These are phyloP conservation scores for Flaveria robusta DNA, from an alignment of 129 eudicot genomes.

Conservation along the genomic window DNA sequence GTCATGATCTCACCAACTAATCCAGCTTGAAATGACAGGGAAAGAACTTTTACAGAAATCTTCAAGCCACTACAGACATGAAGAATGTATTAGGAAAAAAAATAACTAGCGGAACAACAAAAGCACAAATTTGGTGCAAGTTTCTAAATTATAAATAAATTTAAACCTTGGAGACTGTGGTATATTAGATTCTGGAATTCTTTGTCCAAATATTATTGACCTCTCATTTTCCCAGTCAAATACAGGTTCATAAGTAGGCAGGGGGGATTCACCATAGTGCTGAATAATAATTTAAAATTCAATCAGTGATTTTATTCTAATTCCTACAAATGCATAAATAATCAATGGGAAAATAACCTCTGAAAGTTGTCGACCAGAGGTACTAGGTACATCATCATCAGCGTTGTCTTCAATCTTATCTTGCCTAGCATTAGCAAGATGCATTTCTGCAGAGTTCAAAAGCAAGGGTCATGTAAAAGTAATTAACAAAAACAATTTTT, in stretches of 20 bases:
- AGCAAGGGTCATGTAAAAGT: constrained; percentile 15
- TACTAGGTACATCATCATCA: constrained; percentile 87
- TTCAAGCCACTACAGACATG: constrained; percentile 71
- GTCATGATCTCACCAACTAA: constrained; percentile 73
- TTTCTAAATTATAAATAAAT: constrained; percentile 14
- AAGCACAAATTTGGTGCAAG: constrained; percentile 4
- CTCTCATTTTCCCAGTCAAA: constrained; percentile 99
- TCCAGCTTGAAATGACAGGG: constrained; percentile 93
- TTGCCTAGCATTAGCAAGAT: constrained; percentile 83
- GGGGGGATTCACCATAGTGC: constrained; percentile 93
- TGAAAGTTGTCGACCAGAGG: constrained; percentile 76
- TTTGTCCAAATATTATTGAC: constrained; percentile 90
- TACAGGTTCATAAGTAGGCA: constrained; percentile 97
- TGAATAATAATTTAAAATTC: constrained; percentile 34
- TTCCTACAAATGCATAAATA: constrained; percentile 8
- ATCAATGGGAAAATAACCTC: constrained; percentile 38
- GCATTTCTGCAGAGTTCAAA: constrained; percentile 65
- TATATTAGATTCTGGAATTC: constrained; percentile 71
- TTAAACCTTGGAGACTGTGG: constrained; percentile 73
- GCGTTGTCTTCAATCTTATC: constrained; percentile 60
- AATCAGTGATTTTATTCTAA: constrained; percentile 14
- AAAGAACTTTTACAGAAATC: constrained; percentile 94
- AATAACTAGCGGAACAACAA: constrained; percentile 10
- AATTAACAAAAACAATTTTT: not conserved
- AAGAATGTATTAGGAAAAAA: constrained; percentile 3